Base-by-base conservation (phyloP, 1,139 yeast genomes). In the Taphrina confusa region DNA sequence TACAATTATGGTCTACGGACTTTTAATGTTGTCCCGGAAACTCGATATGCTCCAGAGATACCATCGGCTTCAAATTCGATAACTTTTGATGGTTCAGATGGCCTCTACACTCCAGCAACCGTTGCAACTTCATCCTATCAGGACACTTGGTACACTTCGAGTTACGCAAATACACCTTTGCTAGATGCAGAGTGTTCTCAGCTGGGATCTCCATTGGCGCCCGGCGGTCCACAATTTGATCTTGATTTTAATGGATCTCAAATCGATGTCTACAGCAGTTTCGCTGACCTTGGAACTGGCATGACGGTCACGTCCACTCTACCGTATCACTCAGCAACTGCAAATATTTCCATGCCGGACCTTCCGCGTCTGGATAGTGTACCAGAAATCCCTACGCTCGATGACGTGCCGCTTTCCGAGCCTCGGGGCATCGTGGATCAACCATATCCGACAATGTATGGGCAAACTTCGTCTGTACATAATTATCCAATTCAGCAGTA, bases 81-180 rank as follows among this genome's bases (percentile, higher is more conserved):
- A 5, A 28, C 22, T 31, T 33, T 12, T 5, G 44, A 49, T 6
- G 14, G 23, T 18, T 18, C 37, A 11, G 47, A 42, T 25, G 30
- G 11, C 9, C 28, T 45, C 4, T 45, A 18, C 18, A 45, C 18
- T n/a, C 36, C 50, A n/a, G 6, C 36, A 4, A 14, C 37, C 6
- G 25, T 14, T 28, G 14, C 31, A 14, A 8, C 50, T 12, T 12
- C 42, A 14, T 25, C 23, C 33, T 47, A 18, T 33, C 42, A 31
- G 11, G 52, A 33, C 11, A 11, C 42, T 5, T 47, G 52, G 52
- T 47, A 20, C 33, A n/a, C 40, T 4, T 18, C 52, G 4, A 33
- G 28, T 12, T 47, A 47, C 33, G 28, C 39, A 6, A 47, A 25
- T 18, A 47, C 52, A 4, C 42, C 52, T 22, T 33, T 47, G 6